Percentiles rank a stretch among this genome's conserved stretches.
Conservation (phyloP, 352 stramenopile genomes). For the Phytophthora idaei region DNA sequence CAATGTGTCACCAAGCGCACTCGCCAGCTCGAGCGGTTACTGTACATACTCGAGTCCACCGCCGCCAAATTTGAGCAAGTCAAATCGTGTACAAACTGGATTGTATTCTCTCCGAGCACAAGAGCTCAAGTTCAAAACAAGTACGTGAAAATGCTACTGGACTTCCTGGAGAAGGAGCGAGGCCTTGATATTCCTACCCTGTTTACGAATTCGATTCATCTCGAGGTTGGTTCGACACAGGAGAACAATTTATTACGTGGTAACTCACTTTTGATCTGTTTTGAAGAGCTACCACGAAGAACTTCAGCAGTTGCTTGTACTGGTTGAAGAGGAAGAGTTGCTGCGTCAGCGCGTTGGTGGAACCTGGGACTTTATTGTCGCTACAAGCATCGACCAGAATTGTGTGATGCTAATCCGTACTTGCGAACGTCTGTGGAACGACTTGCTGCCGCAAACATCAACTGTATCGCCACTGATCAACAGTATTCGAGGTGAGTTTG, state of each 20-base stretch:
- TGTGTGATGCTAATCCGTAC: slow-evolving; percentile 13
- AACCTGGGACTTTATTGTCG: slow-evolving; percentile 28
- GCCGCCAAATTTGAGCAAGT: slow-evolving; percentile 24
- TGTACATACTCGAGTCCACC: slow-evolving; percentile 36
- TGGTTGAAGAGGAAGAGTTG: slow-evolving; percentile 40
- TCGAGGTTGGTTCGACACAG: slow-evolving; percentile 24
- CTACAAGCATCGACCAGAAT: slow-evolving; percentile 21
- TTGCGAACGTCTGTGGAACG: slow-evolving; percentile 22
- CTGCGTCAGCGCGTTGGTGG: slow-evolving; percentile 23
- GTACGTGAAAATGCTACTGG: slow-evolving; percentile 37
- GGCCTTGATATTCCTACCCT: slow-evolving; percentile 9
- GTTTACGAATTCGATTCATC: slow-evolving; percentile 26
- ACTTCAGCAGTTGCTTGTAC: slow-evolving; percentile 38
- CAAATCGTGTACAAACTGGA: slow-evolving; percentile 10
- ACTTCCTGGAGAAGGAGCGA: slow-evolving; percentile 29
- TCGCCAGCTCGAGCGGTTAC: slow-evolving; percentile 39
- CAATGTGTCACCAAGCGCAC: slow-evolving; percentile 42
- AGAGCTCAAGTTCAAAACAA: slow-evolving; percentile 20
- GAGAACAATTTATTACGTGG: background rate
- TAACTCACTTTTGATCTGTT: slow-evolving; percentile 1
- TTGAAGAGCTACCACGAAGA: slow-evolving; percentile 26
- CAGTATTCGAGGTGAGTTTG: slow-evolving; percentile 25
- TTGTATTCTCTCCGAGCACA: slow-evolving; percentile 1
- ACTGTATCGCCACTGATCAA: slow-evolving; percentile 7
- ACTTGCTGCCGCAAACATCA: slow-evolving; percentile 25